These are phyloP conservation scores for Citropsis articulata DNA, from an alignment of 345 rosid genomes.

Conservation along the genomic window DNA sequence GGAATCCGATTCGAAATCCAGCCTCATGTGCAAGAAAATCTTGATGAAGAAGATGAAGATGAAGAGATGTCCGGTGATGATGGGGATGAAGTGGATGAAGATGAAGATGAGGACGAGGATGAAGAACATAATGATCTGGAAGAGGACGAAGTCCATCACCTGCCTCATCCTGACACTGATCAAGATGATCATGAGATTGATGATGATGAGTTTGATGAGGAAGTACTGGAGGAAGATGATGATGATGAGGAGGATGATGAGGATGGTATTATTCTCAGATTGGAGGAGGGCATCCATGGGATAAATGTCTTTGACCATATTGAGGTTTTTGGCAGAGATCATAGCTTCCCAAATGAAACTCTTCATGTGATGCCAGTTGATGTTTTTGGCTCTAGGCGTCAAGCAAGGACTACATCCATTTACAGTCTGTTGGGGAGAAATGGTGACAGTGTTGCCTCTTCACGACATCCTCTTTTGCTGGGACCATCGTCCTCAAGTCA, in stretches of 20 bases:
- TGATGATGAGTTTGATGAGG: slow-evolving; percentile 91
- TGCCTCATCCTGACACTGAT: slow-evolving; percentile 86
- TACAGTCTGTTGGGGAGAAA: slow-evolving; percentile 86
- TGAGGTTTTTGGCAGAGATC: slow-evolving; percentile 87
- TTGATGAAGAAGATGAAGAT: slow-evolving; percentile 76
- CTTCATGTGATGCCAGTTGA: slow-evolving; percentile 97
- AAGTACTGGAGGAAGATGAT: slow-evolving; percentile 83
- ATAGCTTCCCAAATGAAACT: slow-evolving; percentile 77
- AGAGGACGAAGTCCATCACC: slow-evolving; percentile 85
- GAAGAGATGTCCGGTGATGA: slow-evolving; percentile 89
- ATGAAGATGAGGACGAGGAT: slow-evolving; percentile 69
- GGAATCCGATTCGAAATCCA: slow-evolving; percentile 80
- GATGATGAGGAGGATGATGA: slow-evolving; percentile 93
- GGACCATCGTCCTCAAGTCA: slow-evolving; percentile 54
- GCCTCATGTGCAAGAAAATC: slow-evolving; percentile 72
- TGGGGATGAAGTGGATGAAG: slow-evolving; percentile 69
- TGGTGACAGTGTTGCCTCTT: slow-evolving; percentile 58
- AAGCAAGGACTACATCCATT: slow-evolving; percentile 89
- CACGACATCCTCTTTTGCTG: slow-evolving; percentile 82
- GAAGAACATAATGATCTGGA: slow-evolving; percentile 71
- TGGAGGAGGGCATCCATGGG: slow-evolving; percentile 89
- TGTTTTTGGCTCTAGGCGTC: slow-evolving; percentile 96
- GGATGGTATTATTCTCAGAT: slow-evolving; percentile 81
- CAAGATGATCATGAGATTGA: slow-evolving; percentile 98
- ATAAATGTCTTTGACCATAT: slow-evolving; percentile 90